Evolutionary conservation across 2,329 filamentous ascomycete species (phyloP), one percentile per base, ranked within the genome.

Genomic region (Proliferodiscus dingleyae): DNA sequence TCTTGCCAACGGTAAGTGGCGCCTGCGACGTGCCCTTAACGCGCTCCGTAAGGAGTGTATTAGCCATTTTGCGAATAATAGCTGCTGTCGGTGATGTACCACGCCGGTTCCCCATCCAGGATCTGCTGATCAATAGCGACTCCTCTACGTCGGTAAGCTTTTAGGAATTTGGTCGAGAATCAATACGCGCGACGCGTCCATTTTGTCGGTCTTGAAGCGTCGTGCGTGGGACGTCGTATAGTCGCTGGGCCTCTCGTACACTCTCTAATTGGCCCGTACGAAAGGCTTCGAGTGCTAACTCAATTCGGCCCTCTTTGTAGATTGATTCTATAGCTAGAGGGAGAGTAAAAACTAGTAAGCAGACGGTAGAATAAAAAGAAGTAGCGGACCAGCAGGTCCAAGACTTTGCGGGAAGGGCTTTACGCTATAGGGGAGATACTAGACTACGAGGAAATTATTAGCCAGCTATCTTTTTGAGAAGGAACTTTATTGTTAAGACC

Each of bases 51-150:
- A n/a, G n/a, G n/a, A n/a, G n/a, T n/a, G n/a, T n/a, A n/a, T n/a
- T n/a, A n/a, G n/a, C n/a, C n/a, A n/a, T n/a, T 41, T 47, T 22
- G 6, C 45, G 41, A 13, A 50, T 37, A 41, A 41, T 30, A 50
- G 57, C 41, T 2, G 50, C 52, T 34, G 56, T 58, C n/a, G n/a
- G n/a, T n/a, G n/a, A 49, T 51, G 50, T 51, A 42, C 30, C 8
- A 58, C 47, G 46, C 41, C 23, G 46, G 38, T 37, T 55, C 45
- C 22, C 51, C 22, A 41, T 53, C 39, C 26, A 53, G 41, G 45
- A 55, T 55, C 45, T 52, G 29, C 39, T 46, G 24, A 37, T 55
- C 26, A 50, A 55, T 46, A 15, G 44, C 41, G 46, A 29, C 40
- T 56, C 45, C 38, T 56, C 54, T 39, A 53, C 40, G 29, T 32